Base-by-base conservation (phyloP, 106 monocot species). In the Iris macrosiphon region DNA sequence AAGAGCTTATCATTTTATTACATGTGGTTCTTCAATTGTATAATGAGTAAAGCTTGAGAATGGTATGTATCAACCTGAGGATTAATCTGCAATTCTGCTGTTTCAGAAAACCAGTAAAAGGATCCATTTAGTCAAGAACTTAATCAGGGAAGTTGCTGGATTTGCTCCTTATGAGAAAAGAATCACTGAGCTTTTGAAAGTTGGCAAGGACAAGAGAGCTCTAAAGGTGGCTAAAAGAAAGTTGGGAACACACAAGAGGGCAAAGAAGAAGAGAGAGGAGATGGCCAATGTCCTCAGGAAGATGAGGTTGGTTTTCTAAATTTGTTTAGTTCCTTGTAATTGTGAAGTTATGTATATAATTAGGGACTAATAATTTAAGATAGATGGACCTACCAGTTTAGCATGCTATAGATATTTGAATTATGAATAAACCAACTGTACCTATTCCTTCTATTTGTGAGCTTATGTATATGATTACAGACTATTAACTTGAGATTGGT, bases 41-140 rank as follows among this genome's bases (percentile, higher is more conserved):
- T n/a, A n/a, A n/a, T n/a, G n/a, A n/a, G n/a, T n/a, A n/a, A n/a
- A n/a, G n/a, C n/a, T n/a, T n/a, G n/a, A n/a, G n/a, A n/a, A n/a
- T n/a, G n/a, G n/a, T n/a, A n/a, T n/a, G n/a, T n/a, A n/a, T n/a
- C n/a, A n/a, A n/a, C n/a, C n/a, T 46, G 46, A 22, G 20, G 5
- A 46, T 46, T 46, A 18, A 8, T 46, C 14, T 0, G 9, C 20
- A 10, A n/a, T 8, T 46, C 20, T 46, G 2, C 7, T 46, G 23
- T 46, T 49, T 29, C 63, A 85, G 85, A 73, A 80, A 80, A 73
- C 85, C 4, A 76, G 73, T 73, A 86, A 77, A 41, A 66, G 80
- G 40, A 64, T 72, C 8, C 80, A 72, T 23, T 77, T 62, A 43
- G 71, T 77, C 9, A 71, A 43, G 61, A 77, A 14, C 61, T 62